These are phyloP conservation scores for Pholiota microspora DNA, from an alignment of 768 basidiomycete species.

Conservation along the genomic window DNA sequence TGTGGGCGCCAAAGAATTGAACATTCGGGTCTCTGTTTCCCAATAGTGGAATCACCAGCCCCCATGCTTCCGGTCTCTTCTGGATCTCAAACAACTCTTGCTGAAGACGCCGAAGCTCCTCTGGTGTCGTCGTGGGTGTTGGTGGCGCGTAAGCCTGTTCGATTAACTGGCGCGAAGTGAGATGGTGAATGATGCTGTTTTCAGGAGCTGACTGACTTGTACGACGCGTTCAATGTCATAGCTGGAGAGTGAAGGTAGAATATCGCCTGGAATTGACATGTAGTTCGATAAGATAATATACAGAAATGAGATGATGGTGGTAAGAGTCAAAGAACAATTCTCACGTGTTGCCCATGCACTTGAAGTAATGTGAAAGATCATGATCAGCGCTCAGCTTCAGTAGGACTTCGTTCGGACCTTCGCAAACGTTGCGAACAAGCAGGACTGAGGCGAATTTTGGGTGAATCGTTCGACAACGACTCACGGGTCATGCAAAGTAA, in stretches of 20 bases:
- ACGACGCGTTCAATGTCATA: constrained; percentile 57
- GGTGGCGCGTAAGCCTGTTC: constrained; percentile 62
- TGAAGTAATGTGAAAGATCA: too few relatives aligned
- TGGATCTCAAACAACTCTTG: constrained; percentile 76
- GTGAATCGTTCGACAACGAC: too few relatives aligned
- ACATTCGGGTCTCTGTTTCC: constrained; percentile 75
- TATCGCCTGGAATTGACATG: constrained; percentile 31
- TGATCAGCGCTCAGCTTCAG: too few relatives aligned
- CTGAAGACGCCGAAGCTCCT: constrained; percentile 62
- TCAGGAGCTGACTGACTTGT: constrained; percentile 44
- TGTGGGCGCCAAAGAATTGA: constrained; percentile 95
- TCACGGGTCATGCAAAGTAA: too few relatives aligned
- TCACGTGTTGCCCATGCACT: too few relatives aligned
- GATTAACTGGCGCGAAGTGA: constrained; percentile 51
- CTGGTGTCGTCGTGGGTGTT: constrained; percentile 45
- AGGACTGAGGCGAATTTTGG: too few relatives aligned
- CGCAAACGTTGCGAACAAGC: too few relatives aligned
- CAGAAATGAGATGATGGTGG: neutral
- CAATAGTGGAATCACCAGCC: constrained; percentile 74
- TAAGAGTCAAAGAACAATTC: too few relatives aligned
- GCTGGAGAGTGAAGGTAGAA: constrained; percentile 52
- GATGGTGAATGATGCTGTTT: constrained; percentile 22
- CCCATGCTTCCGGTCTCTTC: constrained; percentile 80
- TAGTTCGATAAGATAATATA: neutral
- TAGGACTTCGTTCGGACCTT: too few relatives aligned